Evolutionary conservation across 1,284 basidiomycete genomes (phyloP), one percentile per base, ranked within the genome.

Genomic region (Meripilus lineatus): DNA sequence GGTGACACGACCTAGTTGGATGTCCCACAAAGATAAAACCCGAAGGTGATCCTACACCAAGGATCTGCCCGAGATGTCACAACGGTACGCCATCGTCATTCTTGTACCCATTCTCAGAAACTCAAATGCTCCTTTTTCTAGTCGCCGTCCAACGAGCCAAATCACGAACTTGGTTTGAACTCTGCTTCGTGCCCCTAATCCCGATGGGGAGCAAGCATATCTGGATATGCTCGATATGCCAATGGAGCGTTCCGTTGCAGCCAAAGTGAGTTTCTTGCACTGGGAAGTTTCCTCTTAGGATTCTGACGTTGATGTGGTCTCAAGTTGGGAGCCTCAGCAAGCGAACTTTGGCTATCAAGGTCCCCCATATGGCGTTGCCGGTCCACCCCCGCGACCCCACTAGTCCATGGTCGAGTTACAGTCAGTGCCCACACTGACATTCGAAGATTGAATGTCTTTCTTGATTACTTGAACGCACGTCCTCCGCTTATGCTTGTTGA

Each of bases 211-310:
- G 70, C 5, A 64, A 58, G 18, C 67, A 64, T 37, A 55, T 78
- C n/a, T 77, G 75, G 75, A 58, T 70, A 47, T 79, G 75, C 55
- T 61, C 65, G 14, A 72, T 75, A 47, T 77, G 75, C 51, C 70
- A 76, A 43, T 71, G 75, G 63, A 59, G 63, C 46, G 63, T 71
- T 14, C 64, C 67, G 0, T 58, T 69, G 50, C 73, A 76, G 48
- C 59, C 58, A 46, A 69, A 66, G 73, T 75, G 41, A 52, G 72
- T 54, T n/a, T n/a, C 13, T n/a, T 47, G 38, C 36, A 47, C 17
- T 37, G 43, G 20, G 5, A 26, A 39, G 48, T 50, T 44, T 24
- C 25, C 15, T 38, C 41, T 18, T 33, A 32, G 38, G 21, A 38
- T 18, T 32, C 10, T 32, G 17, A 11, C 7, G 35, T 35, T 42